Base-by-base conservation (phyloP, 208 protist species). In the Borovskyia barvae region DNA sequence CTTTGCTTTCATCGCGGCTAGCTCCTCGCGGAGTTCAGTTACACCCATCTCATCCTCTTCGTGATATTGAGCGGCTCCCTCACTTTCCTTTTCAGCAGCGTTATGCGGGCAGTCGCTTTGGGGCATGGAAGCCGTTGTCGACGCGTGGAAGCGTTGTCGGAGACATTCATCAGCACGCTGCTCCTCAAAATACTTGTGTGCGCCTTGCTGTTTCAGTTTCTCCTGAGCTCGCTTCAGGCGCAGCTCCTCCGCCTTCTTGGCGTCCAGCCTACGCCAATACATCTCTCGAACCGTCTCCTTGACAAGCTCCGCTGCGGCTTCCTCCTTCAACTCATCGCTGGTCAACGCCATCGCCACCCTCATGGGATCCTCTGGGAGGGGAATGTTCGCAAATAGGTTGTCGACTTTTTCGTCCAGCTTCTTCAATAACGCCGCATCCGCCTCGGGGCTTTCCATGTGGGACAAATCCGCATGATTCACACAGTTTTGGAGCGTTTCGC, bases 391-490 rank as follows among this genome's bases (percentile, higher is more conserved):
- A 63, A 95, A 95, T 25, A 93, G 73, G 63, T 83, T 71, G 17
- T 92, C 80, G 1, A 89, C 65, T 39, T 77, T 76, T 1, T 33
- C 37, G 9, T 73, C 61, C 9, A 93, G 51, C 20, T 72, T 71
- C 30, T 72, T 69, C 8, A 74, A 11, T 47, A 88, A 85, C 22
- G 69, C 60, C 4, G 63, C 69, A 54, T 95, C 89, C 4, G 73
- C 75, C 54, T 93, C 81, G 0, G 89, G 85, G 66, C 85, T 90
- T 45, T 95, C 85, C 68, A 95, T 84, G 62, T 95, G 89, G 30
- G 80, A 78, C 37, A 95, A 67, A 45, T 88, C 81, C 5, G 78
- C 70, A 4, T 63, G 56, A 22, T 72, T 33, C 39, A 89, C 58
- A 46, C 63, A 84, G 53, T 75, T 85, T 22, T 65, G 62, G 55